Evolutionary conservation across 345 rosid genomes (phyloP), one percentile per base, ranked within the genome.

Genomic region (Microthlaspi erraticum): DNA sequence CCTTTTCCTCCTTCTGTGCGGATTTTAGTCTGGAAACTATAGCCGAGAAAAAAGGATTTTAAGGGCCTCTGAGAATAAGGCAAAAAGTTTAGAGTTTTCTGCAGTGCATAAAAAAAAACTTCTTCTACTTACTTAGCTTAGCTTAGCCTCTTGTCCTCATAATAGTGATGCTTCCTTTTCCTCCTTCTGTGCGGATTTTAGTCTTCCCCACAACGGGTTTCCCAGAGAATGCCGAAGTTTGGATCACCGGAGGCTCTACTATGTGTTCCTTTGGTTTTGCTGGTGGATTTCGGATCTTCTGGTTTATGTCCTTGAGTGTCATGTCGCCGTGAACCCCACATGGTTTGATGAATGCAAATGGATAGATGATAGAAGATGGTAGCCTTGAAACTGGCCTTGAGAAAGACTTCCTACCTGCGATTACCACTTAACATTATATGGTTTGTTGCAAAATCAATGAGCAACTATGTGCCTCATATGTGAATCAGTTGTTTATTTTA

Each of bases 1-100:
- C 99, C 99, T 81, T 86, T 95, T 41, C 99, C 98, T 64, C 98
- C 99, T 83, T 95, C 96, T 0, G 98, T 95, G 59, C 92, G 96
- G 68, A 95, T 95, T 78, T 83, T 95, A 13, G 97, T 95, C 19
- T 50, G 46, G 67, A 66, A n/a, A 66, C 61, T 58, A 33, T 32
- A 50, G 14, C 73, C 68, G 18, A 48, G 26, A 2, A 74, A 64
- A 71, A 61, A 42, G 6, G 20, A 23, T 50, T n/a, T 23, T 31
- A 60, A 74, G 73, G 63, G 69, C 69, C 64, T 74, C 57, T 53
- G 74, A 68, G 73, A 26, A 67, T 53, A 74, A 60, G 78, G 78
- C 78, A 74, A 60, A 58, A 74, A 6, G 26, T 44, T 39, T 43
- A 36, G 46, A 50, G 55, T 61, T 68, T 74, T 68, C 59, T 13